Base-by-base conservation (phyloP, 495 filamentous ascomycete genomes). In the Podospora anserina region DNA sequence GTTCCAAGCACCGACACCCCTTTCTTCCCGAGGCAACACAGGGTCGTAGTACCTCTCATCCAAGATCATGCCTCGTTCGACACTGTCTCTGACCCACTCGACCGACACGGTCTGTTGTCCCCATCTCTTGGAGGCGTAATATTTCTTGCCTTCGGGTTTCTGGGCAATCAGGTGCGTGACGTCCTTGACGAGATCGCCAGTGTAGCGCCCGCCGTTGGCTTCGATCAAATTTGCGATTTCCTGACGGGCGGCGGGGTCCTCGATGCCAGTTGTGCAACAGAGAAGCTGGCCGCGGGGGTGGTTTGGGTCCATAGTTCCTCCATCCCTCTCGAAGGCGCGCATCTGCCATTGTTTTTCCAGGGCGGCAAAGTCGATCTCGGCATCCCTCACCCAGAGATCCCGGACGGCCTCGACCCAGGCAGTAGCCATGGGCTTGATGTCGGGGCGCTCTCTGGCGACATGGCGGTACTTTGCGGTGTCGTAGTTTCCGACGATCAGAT, bases 381-480 rank as follows among this genome's bases (percentile, higher is more conserved):
- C 87, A 54, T 91, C 96, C 64, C 89, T 78, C 65, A 94, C 88
- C 96, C 95, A 99, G 54, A 87, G 82, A 63, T 88, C 79, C 15
- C 93, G 87, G 20, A 97, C 88, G 28, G 92, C 92, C 61, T 94
- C 87, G 63, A 99, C 84, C 92, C 92, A 99, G 74, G 86, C 86
- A 32, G 89, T 87, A 56, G 83, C 84, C 78, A 99, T 85, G 61
- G 92, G 91, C 66, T 86, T 87, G 71, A 99, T 88, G 76, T 99
- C 95, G 44, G 88, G 85, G 32, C 95, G 86, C 76, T 94, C 91
- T 69, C 88, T 92, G 26, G 95, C 95, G 73, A 97, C 94, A 79
- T 95, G 97, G 74, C 89, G 90, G 82, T 99, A 99, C 77, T 99
- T 99, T 16, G 89, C 86, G 0, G 94, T 97, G 71, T 92, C 85